These are phyloP conservation scores for Acanthochlamys bracteata DNA, from an alignment of 106 monocot genomes.

Conservation along the genomic window DNA sequence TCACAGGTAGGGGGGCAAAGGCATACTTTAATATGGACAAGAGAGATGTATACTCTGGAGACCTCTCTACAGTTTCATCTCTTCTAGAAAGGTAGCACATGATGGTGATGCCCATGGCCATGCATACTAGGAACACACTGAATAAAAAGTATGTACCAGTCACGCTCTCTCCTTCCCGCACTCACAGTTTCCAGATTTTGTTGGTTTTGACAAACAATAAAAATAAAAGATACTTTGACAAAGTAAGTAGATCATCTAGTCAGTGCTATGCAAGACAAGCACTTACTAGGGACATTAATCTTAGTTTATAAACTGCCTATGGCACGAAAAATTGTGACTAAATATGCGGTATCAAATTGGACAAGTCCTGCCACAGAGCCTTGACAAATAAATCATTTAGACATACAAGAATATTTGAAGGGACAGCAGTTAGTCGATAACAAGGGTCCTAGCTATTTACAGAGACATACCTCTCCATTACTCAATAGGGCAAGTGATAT, in stretches of 20 bases:
- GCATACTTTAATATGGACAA: constrained; percentile 41
- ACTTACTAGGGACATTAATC: neutral
- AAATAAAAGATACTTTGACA: neutral
- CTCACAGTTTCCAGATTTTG: neutral
- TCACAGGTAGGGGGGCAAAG: constrained; percentile 54
- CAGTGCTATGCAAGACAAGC: too few species aligned
- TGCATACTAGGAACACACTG: constrained; percentile 62
- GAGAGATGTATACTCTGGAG: constrained; percentile 21
- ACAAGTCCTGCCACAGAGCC: too few species aligned
- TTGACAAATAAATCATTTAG: too few species aligned
- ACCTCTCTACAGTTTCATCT: constrained; percentile 39
- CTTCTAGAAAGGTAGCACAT: constrained; percentile 80
- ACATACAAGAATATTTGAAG: neutral
- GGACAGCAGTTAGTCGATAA: neutral
- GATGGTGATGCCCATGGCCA: constrained; percentile 57
- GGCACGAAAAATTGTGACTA: neutral
- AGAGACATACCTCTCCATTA: constrained; percentile 44
- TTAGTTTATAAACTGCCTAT: neutral
- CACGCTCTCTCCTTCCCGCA: constrained; percentile 52
- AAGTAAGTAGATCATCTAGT: neutral
- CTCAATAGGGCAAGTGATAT: constrained; percentile 64
- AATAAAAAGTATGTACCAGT: constrained; percentile 64
- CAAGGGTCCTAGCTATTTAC: neutral
- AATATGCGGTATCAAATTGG: neutral
- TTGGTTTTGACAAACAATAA: neutral